phyloP scores from a whole-genome alignment of 108 stramenopile species.

The Skeletonema costatum region DNA sequence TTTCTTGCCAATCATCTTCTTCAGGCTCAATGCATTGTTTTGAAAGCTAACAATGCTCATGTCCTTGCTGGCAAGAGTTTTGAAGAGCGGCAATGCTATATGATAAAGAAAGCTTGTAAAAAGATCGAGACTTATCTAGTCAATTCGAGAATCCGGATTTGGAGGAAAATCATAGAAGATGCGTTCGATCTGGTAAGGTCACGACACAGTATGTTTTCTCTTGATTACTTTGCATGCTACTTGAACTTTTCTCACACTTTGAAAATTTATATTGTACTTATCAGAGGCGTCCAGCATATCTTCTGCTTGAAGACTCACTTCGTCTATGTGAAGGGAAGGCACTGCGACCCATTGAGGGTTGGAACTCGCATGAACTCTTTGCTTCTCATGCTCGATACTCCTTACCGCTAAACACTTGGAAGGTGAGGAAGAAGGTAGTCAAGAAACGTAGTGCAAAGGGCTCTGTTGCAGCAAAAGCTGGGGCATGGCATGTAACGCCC shows the following conservation, averaged over 20 bases:
- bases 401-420: not conserved
- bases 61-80: not conserved
- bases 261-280: not conserved
- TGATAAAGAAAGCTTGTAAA: not conserved
- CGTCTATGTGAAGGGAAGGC: not conserved
- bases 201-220: too few relatives aligned
- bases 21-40: not conserved
- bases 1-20: not conserved
- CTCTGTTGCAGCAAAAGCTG: not conserved
- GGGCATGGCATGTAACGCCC: not conserved
- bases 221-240: too few relatives aligned
- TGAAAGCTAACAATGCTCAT: not conserved
- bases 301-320: not conserved
- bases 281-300: not conserved
- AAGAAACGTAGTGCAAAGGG: not conserved
- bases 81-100: not conserved
- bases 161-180: not conserved
- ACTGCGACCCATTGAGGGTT: not conserved
- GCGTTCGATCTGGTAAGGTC: not conserved
- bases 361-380: not conserved
- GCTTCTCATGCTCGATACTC: not conserved
- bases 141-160: not conserved
- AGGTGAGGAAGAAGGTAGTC: not conserved
- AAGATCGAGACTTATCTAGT: not conserved
- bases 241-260: not conserved